Percentiles rank a stretch among this genome's conserved stretches.
Evolutionary conservation across 1,284 basidiomycete species (phyloP).

Genomic region (Gymnopus androsaceus): DNA sequence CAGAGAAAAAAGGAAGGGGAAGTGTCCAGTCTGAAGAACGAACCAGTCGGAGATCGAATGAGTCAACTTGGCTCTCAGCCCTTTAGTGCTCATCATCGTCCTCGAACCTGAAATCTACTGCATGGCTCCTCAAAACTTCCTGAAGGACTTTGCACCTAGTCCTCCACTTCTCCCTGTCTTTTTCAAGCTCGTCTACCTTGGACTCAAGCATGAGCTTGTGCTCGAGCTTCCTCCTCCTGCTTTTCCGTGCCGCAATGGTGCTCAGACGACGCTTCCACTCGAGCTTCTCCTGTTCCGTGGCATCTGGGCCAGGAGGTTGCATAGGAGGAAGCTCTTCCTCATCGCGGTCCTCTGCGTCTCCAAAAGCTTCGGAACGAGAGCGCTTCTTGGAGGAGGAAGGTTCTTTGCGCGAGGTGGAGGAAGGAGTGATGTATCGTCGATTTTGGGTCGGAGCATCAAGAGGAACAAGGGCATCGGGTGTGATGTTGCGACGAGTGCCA

Average conservation of each 20-base stretch:
- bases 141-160: constrained; percentile 49
- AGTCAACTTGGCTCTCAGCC: background rate
- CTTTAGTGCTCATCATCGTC: too few relatives aligned
- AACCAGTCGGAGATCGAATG: too few relatives aligned
- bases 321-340: constrained; percentile 32
- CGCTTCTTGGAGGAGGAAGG: constrained; percentile 66
- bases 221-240: constrained; percentile 76
- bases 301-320: constrained; percentile 34
- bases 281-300: constrained; percentile 63
- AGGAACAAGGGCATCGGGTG: constrained; percentile 50
- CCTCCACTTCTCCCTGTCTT: constrained; percentile 60
- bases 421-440: constrained; percentile 57
- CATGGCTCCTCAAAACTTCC: constrained; percentile 48
- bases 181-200: constrained; percentile 45
- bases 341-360: constrained; percentile 41
- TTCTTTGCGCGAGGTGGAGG: too few relatives aligned
- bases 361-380: constrained; percentile 49
- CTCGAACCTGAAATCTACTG: constrained; percentile 25
- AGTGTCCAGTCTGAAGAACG: too few relatives aligned
- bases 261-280: constrained; percentile 79
- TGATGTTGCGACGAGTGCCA: constrained; percentile 58
- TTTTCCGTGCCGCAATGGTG: constrained; percentile 76
- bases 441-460: constrained; percentile 59
- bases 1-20: background rate
- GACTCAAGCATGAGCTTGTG: constrained; percentile 66